Conservation (phyloP, 305 asterid genomes). For the Coffea humblotiana region DNA sequence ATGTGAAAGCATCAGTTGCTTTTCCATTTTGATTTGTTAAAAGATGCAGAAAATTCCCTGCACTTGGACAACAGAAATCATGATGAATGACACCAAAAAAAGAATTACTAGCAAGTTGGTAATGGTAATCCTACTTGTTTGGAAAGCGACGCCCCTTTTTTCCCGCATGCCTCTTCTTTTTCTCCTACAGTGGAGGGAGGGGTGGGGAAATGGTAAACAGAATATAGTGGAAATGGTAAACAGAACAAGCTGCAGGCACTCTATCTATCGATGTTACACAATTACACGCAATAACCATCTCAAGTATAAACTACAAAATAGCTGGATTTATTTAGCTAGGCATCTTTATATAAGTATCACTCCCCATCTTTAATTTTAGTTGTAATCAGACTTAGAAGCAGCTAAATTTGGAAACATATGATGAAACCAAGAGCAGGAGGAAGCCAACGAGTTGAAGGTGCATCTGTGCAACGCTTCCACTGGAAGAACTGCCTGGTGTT, state of each 20-base stretch:
- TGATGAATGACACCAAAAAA: background rate
- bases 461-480: conserved; percentile 4
- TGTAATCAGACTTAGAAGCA: background rate
- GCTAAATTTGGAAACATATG: background rate
- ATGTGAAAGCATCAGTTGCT: conserved; percentile 6
- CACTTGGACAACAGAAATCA: conserved; percentile 8
- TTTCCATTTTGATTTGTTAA: conserved; percentile 10
- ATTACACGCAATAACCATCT: background rate
- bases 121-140: background rate
- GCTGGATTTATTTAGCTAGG: background rate
- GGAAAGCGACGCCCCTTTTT: background rate
- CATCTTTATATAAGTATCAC: background rate
- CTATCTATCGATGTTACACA: background rate
- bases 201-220: no score
- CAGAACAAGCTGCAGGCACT: background rate
- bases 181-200: background rate
- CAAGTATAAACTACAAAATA: background rate
- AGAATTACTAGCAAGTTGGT: background rate
- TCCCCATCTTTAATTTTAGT: background rate
- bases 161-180: no score
- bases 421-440: conserved; percentile 11
- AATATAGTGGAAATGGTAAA: background rate
- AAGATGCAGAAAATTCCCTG: background rate
- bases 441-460: conserved; percentile 14
- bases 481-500: conserved; percentile 3